Conservation (phyloP, 805 yeast species). For the Wickerhamomyces alni region DNA sequence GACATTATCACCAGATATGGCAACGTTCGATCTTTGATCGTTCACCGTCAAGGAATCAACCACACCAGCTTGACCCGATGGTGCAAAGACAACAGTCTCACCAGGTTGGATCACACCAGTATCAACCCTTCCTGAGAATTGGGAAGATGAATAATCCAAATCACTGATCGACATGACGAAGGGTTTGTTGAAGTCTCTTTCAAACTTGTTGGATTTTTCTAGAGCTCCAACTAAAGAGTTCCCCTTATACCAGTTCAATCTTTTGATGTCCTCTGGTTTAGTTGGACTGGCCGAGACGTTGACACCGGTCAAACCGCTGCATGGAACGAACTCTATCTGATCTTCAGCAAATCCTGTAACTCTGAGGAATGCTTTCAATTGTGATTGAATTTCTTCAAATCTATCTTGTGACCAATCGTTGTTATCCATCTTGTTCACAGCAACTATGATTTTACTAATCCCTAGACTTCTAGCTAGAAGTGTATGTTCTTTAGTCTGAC, state of each 20-base stretch:
- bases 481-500: constrained; percentile 95
- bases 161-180: constrained; percentile 87
- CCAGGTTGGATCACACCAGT: constrained; percentile 90
- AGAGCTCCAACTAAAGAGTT: constrained; percentile 82
- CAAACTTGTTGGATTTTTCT: constrained; percentile 75
- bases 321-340: constrained; percentile 83
- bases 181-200: constrained; percentile 81
- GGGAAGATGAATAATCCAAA: constrained; percentile 78
- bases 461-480: constrained; percentile 85
- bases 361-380: constrained; percentile 75
- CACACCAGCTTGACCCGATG: constrained; percentile 86
- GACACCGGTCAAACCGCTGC: constrained; percentile 90
- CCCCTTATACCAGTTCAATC: constrained; percentile 42
- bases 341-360: constrained; percentile 81
- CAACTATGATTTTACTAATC: constrained; percentile 81
- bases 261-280: constrained; percentile 49
- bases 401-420: constrained; percentile 82
- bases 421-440: constrained; percentile 93
- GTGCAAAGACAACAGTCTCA: constrained; percentile 85
- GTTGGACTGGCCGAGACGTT: constrained; percentile 81
- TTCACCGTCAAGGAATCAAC: constrained; percentile 89
- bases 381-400: constrained; percentile 72
- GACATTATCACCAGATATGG: constrained; percentile 88
- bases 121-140: constrained; percentile 92
- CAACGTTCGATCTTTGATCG: constrained; percentile 74